Conservation (phyloP, 2,329 filamentous ascomycete genomes). For the Diaporthe ampelina region DNA sequence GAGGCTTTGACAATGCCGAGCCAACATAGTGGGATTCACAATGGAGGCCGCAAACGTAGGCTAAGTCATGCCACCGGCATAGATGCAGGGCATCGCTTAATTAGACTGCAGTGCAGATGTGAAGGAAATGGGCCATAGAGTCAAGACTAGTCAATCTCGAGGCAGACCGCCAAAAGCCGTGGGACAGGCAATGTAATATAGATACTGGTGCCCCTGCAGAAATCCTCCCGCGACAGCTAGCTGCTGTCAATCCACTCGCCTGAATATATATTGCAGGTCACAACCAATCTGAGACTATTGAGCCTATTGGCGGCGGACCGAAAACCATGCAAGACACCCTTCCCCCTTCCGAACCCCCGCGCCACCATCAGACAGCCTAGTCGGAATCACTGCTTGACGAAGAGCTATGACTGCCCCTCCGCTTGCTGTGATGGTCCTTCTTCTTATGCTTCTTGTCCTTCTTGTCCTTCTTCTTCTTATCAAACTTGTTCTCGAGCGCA, state of each 20-base stretch:
- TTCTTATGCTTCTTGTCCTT: slow-evolving; percentile 40
- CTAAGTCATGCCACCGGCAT: no score
- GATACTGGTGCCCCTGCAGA: no score
- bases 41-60: no score
- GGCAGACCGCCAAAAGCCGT: not conserved
- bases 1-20: no score
- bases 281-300: not conserved
- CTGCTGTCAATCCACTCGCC: not conserved
- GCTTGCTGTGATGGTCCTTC: slow-evolving; percentile 23
- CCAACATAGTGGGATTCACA: no score
- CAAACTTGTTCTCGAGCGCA: slow-evolving; percentile 56
- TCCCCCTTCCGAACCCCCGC: no score
- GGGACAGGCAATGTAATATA: not conserved
- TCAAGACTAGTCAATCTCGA: not conserved
- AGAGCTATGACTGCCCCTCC: slow-evolving; percentile 33
- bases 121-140: not conserved
- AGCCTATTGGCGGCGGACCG: no score
- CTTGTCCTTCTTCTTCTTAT: slow-evolving; percentile 59
- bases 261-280: not conserved
- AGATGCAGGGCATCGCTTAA: no score
- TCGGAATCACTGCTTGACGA: slow-evolving; percentile 36
- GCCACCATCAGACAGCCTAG: not conserved
- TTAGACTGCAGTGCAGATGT: not conserved
- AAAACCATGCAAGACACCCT: no score
- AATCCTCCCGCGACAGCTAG: not conserved